A percentile compares a stretch with the other conserved stretches of the same genome.
Conservation (phyloP, 108 stramenopile genomes). For the Cyclotella atomus region DNA sequence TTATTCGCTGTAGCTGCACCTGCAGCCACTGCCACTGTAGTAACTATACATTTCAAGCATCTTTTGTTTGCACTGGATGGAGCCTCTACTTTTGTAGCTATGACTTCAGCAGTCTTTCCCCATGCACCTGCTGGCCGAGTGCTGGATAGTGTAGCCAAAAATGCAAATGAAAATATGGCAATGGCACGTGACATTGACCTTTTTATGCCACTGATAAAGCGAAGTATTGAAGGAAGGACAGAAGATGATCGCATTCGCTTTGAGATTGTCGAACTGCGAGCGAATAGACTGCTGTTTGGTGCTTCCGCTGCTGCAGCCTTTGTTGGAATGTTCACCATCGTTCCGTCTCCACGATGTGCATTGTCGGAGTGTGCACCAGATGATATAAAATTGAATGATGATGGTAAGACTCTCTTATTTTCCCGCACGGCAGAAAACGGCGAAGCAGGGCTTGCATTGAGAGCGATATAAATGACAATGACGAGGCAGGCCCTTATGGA, state of each 20-base stretch:
- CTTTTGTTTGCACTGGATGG: neutral
- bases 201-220: neutral
- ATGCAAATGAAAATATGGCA: constrained; percentile 17
- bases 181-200: neutral
- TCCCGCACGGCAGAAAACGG: neutral
- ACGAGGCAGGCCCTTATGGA: neutral
- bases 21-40: constrained; percentile 17
- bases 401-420: neutral
- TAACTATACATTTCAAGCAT: constrained; percentile 11
- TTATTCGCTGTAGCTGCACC: constrained; percentile 12
- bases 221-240: neutral
- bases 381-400: neutral
- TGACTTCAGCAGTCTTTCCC: neutral
- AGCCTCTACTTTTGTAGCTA: neutral
- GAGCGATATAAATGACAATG: neutral
- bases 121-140: constrained; percentile 11
- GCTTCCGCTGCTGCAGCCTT: neutral
- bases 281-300: neutral
- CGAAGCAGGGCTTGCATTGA: neutral
- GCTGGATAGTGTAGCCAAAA: neutral
- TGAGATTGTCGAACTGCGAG: neutral
- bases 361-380: neutral
- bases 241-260: neutral
- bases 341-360: too few species aligned
- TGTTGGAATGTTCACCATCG: too few species aligned